Percentiles rank a stretch among this genome's conserved stretches.
Conservation (phyloP, 805 yeast genomes). For the Kluyveromyces starmeri region DNA sequence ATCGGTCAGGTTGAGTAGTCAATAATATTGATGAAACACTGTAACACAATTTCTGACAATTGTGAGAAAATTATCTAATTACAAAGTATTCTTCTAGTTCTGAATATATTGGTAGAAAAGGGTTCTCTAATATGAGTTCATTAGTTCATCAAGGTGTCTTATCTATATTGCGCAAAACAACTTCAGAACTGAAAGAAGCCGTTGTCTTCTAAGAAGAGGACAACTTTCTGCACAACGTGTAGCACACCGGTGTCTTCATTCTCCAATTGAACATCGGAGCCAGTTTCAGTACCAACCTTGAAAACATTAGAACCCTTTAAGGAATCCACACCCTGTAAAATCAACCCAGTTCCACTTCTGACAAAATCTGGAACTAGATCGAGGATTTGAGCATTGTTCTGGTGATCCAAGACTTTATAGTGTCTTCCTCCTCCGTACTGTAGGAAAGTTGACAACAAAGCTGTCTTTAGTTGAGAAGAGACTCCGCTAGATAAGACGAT, state of each 20-base stretch:
- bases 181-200: constrained; percentile 63
- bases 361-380: constrained; percentile 34
- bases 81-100: too few species aligned
- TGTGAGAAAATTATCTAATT: too few species aligned
- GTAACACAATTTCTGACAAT: too few species aligned
- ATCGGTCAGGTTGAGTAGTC: too few species aligned
- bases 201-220: constrained; percentile 66
- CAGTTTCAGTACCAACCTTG: constrained; percentile 38
- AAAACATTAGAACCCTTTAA: constrained; percentile 28
- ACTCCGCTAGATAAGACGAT: constrained; percentile 54
- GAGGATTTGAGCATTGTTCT: constrained; percentile 64
- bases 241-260: constrained; percentile 48
- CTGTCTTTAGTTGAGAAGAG: constrained; percentile 62
- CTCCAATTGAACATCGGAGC: constrained; percentile 51
- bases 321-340: constrained; percentile 37
- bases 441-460: constrained; percentile 82
- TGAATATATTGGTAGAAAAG: too few species aligned
- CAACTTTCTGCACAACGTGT: constrained; percentile 66
- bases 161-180: too few species aligned
- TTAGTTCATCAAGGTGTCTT: too few species aligned
- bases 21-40: too few species aligned
- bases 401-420: constrained; percentile 44
- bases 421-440: constrained; percentile 80
- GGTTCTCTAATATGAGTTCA: too few species aligned
- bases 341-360: constrained; percentile 88